Evolutionary conservation across 2,329 filamentous ascomycete genomes (phyloP), one percentile per base, ranked within the genome.

Genomic region (Aspergillus piperis): DNA sequence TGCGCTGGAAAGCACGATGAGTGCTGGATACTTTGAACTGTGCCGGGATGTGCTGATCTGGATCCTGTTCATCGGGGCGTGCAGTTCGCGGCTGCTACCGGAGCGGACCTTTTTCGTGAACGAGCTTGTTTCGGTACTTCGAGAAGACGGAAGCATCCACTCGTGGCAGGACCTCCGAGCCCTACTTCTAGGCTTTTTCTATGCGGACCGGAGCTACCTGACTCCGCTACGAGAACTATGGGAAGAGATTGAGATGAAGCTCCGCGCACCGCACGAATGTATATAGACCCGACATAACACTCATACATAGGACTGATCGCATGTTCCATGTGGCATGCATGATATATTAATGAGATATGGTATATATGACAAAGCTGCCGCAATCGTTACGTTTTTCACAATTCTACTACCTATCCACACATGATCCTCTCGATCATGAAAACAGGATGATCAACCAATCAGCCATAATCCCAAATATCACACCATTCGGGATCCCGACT

Each of bases 51-150:
- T 77, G 13, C 61, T 77, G 27, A 69, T 76, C 55, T 77, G 75
- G 75, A 54, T 74, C 6, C 67, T 77, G 7, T 76, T 77, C 59
- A 68, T 75, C 23, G 75, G 74, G 6, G 70, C 72, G 11, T 74
- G 70, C 64, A 71, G 71, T 54, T 68, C 69, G 5, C 58, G 36
- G 48, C 49, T 65, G 21, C 53, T 72, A 49, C 54, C 58, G 1
- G 71, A 74, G 51, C 69, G 70, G 21, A 57, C 64, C 2, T 77
- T 72, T 41, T 77, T 77, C 52, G 63, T 76, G 25, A 63, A 64
- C 8, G 71, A 75, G 53, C 54, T 77, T 23, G 69, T 71, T 3
- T 58, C 66, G 2, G 72, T 72, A 2, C 62, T 72, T 3, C 61
- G 66, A 11, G 53, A 68, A 15, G 68, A 73, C 8, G 71, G 41